Percentiles rank a stretch among this genome's conserved stretches.
Conservation (phyloP, 1,284 basidiomycete species). For the Naganishia sp. region DNA sequence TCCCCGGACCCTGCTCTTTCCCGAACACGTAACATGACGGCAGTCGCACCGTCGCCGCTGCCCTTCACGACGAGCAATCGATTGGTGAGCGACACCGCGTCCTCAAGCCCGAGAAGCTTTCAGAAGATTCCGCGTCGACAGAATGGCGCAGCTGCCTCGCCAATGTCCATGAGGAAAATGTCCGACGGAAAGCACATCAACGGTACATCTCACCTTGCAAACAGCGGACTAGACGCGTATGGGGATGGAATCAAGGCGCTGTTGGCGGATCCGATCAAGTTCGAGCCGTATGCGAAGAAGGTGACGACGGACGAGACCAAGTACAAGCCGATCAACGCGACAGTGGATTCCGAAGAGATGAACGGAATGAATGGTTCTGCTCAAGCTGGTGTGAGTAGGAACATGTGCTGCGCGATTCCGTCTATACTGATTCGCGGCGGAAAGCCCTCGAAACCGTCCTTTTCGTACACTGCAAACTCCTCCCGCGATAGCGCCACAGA, state of each 20-base stretch:
- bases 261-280: constrained; percentile 25
- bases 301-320: constrained; percentile 23
- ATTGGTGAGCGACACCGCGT: background rate
- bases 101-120: background rate
- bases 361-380: constrained; percentile 2
- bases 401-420: background rate
- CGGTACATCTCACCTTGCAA: background rate
- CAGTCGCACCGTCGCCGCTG: constrained; percentile 15
- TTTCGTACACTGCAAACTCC: constrained; percentile 18
- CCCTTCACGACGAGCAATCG: constrained; percentile 6
- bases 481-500: constrained; percentile 5
- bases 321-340: constrained; percentile 29
- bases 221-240: constrained; percentile 3
- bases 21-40: constrained; percentile 9
- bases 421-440: background rate
- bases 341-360: background rate
- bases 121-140: constrained; percentile 8
- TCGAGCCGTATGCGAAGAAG: constrained; percentile 28
- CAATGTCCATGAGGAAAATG: background rate
- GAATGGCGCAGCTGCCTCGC: constrained; percentile 5
- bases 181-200: constrained; percentile 4
- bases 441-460: constrained; percentile 6
- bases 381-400: background rate
- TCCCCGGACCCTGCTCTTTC: background rate
- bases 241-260: constrained; percentile 27